Conservation (phyloP, 176 grass and related monocot species). For the Eleusine coracana region DNA sequence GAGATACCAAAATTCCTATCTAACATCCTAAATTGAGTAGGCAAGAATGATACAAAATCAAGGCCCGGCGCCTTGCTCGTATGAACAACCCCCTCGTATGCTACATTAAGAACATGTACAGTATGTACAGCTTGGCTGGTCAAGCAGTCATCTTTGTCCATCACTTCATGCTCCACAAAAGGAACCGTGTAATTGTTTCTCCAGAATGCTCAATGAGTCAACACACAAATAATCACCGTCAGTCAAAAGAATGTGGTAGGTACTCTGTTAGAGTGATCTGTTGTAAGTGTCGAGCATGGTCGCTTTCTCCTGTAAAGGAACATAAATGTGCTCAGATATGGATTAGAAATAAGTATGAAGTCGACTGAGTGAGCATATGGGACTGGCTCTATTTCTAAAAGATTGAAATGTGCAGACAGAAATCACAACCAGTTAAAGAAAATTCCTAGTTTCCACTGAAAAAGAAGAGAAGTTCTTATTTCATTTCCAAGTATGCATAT, state of each 20-base stretch:
- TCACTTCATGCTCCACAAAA: constrained; percentile 32
- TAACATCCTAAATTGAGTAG: constrained; percentile 38
- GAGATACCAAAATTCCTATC: constrained; percentile 43
- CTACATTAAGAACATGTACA: constrained; percentile 52
- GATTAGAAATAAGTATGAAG: constrained; percentile 24
- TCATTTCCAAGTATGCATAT: constrained; percentile 29
- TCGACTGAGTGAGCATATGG: background rate
- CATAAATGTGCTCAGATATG: constrained; percentile 45
- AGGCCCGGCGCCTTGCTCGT: constrained; percentile 32
- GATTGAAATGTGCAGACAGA: constrained; percentile 8
- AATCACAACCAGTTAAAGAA: constrained; percentile 15
- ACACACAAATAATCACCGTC: constrained; percentile 44
- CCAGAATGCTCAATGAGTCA: constrained; percentile 35
- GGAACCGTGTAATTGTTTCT: constrained; percentile 42
- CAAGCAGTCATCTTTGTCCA: constrained; percentile 33
- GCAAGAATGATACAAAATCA: constrained; percentile 52
- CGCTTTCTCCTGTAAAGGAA: constrained; percentile 75
- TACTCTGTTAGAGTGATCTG: constrained; percentile 57
- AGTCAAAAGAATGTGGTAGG: constrained; percentile 42
- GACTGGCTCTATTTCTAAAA: constrained; percentile 13
- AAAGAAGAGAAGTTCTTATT: constrained; percentile 21
- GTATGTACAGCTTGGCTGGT: constrained; percentile 39
- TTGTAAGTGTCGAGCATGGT: constrained; percentile 73
- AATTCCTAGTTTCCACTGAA: constrained; percentile 39
- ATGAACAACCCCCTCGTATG: constrained; percentile 44